Evolutionary conservation across 2,329 filamentous ascomycete genomes (phyloP).

Genomic region (Aspergillus eucalypticola): DNA sequence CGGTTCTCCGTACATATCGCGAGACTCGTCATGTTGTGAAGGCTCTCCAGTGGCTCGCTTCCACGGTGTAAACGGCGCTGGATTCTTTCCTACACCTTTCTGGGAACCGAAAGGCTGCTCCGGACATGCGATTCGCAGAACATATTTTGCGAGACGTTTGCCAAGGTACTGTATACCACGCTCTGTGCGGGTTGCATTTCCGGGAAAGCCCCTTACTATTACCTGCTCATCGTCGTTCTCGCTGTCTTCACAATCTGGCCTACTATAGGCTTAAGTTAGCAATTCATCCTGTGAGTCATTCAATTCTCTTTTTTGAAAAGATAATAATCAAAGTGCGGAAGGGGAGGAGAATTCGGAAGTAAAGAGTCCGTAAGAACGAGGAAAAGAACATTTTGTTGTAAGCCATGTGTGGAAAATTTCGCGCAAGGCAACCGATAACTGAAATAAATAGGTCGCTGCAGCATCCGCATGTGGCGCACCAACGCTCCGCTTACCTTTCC

Average conservation of each 20-base stretch:
- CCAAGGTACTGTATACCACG: constrained; percentile 95
- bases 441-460: background rate
- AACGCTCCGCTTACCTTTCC: constrained; percentile 11
- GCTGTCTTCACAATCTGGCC: background rate
- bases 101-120: constrained; percentile 83
- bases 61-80: constrained; percentile 49
- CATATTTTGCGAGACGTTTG: constrained; percentile 87
- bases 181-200: constrained; percentile 89
- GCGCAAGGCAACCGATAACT: no score
- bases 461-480: background rate
- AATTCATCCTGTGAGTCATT: background rate
- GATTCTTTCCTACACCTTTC: constrained; percentile 53
- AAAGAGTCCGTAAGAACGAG: no score
- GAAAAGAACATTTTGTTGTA: no score
- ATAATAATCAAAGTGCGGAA: background rate
- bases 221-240: constrained; percentile 66
- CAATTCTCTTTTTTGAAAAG: background rate
- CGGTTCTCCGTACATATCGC: constrained; percentile 42
- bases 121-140: constrained; percentile 86
- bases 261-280: background rate
- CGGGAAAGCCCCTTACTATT: constrained; percentile 84
- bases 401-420: no score
- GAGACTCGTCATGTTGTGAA: constrained; percentile 39
- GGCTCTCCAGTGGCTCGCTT: constrained; percentile 29
- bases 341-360: no score